These are phyloP conservation scores for Cyberlindnera veronae DNA, from an alignment of 805 yeast genomes.

Conservation along the genomic window DNA sequence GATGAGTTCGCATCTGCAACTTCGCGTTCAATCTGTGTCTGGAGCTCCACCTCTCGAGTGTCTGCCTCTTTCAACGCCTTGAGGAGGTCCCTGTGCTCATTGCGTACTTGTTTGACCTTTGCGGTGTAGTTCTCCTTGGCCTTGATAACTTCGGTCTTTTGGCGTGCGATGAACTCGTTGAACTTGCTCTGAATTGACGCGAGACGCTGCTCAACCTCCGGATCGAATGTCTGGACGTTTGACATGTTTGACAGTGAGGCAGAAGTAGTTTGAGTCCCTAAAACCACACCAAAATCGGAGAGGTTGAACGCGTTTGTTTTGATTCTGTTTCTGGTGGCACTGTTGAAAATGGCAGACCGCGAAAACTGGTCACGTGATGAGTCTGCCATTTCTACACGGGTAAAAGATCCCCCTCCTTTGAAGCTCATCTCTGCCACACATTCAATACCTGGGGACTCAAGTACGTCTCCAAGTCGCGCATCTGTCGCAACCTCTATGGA, in stretches of 20 bases:
- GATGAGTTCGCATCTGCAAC: conserved; percentile 29
- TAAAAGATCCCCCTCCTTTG: too few species aligned
- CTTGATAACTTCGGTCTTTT: conserved; percentile 32
- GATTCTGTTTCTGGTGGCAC: too few species aligned
- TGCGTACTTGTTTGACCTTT: conserved; percentile 31
- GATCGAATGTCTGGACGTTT: conserved; percentile 32
- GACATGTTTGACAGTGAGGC: too few species aligned
- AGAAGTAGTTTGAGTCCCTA: too few species aligned
- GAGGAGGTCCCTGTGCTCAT: conserved; percentile 32
- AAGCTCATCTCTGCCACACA: conserved; percentile 32
- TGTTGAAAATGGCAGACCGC: too few species aligned
- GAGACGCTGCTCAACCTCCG: conserved; percentile 35
- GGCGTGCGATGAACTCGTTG: conserved; percentile 33
- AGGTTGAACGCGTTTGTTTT: conserved; percentile 2
- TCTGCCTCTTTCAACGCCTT: conserved; percentile 13
- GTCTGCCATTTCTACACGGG: not conserved
- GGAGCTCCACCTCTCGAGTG: conserved; percentile 13
- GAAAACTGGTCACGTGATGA: not conserved
- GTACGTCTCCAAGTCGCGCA: conserved; percentile 69
- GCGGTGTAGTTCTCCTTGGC: conserved; percentile 34
- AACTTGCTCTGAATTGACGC: conserved; percentile 37
- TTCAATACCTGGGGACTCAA: conserved; percentile 90
- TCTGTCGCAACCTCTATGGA: too few species aligned
- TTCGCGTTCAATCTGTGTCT: conserved; percentile 12
- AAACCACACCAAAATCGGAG: too few species aligned